Percentiles rank a stretch among this genome's conserved stretches.
Conservation (phyloP, 805 yeast species). For the Candida golubevii region DNA sequence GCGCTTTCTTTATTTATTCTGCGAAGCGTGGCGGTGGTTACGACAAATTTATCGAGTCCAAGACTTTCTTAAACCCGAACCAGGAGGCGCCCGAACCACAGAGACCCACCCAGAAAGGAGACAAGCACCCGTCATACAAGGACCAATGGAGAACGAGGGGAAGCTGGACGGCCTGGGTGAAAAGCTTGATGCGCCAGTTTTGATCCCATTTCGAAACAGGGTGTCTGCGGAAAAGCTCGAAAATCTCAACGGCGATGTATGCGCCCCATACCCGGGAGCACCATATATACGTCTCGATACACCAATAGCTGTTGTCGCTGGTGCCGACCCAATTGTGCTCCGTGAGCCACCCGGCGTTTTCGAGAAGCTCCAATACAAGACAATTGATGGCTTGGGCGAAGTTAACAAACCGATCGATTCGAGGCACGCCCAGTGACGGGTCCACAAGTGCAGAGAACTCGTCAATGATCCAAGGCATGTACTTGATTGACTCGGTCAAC, state of each 20-base stretch:
- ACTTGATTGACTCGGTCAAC: slow-evolving; percentile 37
- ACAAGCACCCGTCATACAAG: slow-evolving; percentile 39
- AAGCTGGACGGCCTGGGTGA: slow-evolving; percentile 36
- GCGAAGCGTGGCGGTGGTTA: background rate
- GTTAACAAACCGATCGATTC: slow-evolving; percentile 31
- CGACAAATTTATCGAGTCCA: slow-evolving; percentile 32
- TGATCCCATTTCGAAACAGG: slow-evolving; percentile 34
- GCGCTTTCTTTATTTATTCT: no score
- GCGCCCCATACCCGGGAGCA: slow-evolving; percentile 44
- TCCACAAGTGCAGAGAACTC: slow-evolving; percentile 29
- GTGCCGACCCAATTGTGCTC: slow-evolving; percentile 45
- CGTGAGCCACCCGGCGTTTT: slow-evolving; percentile 43
- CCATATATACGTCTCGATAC: slow-evolving; percentile 42
- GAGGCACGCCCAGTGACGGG: slow-evolving; percentile 24
- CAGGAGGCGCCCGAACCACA: slow-evolving; percentile 43
- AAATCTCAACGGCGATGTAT: slow-evolving; percentile 35
- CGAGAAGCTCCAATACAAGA: slow-evolving; percentile 36
- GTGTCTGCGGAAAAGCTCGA: slow-evolving; percentile 38
- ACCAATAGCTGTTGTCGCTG: slow-evolving; percentile 37
- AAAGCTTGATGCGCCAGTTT: slow-evolving; percentile 32
- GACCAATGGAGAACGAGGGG: slow-evolving; percentile 45
- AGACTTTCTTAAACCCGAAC: slow-evolving; percentile 35
- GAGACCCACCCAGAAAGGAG: slow-evolving; percentile 46
- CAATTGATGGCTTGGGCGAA: slow-evolving; percentile 39
- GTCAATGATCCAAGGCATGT: slow-evolving; percentile 43